phyloP scores from a whole-genome alignment of 2,329 filamentous ascomycete genomes.

The Colletotrichum coccodes region DNA sequence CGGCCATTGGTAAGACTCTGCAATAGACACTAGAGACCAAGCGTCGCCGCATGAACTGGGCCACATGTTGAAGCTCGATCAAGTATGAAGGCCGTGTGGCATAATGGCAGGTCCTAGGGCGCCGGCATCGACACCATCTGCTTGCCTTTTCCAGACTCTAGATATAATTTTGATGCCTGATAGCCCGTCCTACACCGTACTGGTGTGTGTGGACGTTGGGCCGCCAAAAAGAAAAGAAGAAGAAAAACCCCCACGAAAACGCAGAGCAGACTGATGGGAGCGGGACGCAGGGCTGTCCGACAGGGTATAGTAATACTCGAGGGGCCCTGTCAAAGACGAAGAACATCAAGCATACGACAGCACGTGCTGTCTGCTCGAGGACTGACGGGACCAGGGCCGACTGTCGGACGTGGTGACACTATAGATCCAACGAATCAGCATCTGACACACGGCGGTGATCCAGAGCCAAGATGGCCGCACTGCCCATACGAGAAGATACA shows the following conservation, averaged over 20 bases:
- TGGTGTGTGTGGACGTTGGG: slow-evolving; percentile 20
- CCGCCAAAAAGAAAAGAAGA: too few species aligned
- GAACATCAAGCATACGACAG: slow-evolving; percentile 4
- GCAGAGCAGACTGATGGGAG: neutral
- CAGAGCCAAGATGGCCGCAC: slow-evolving; percentile 22
- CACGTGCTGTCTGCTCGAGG: slow-evolving; percentile 19
- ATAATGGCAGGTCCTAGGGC: neutral
- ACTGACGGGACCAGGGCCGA: slow-evolving; percentile 17
- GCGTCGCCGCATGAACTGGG: slow-evolving; percentile 20
- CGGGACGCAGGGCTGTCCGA: slow-evolving; percentile 3
- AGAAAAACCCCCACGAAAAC: slow-evolving; percentile 8
- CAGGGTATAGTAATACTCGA: neutral
- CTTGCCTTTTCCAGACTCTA: slow-evolving; percentile 17
- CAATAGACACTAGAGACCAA: neutral
- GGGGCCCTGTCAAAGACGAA: slow-evolving; percentile 5
- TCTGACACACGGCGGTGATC: slow-evolving; percentile 28
- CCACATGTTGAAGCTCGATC: slow-evolving; percentile 8
- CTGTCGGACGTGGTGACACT: slow-evolving; percentile 19
- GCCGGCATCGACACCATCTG: slow-evolving; percentile 13
- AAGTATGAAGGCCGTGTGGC: neutral
- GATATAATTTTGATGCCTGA: slow-evolving; percentile 27
- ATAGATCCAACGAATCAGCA: slow-evolving; percentile 28
- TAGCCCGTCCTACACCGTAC: neutral
- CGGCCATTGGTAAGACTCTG: neutral
- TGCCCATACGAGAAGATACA: slow-evolving; percentile 5